Conservation (phyloP, 257 asterid genomes). For the Scutellaria galericulata region DNA sequence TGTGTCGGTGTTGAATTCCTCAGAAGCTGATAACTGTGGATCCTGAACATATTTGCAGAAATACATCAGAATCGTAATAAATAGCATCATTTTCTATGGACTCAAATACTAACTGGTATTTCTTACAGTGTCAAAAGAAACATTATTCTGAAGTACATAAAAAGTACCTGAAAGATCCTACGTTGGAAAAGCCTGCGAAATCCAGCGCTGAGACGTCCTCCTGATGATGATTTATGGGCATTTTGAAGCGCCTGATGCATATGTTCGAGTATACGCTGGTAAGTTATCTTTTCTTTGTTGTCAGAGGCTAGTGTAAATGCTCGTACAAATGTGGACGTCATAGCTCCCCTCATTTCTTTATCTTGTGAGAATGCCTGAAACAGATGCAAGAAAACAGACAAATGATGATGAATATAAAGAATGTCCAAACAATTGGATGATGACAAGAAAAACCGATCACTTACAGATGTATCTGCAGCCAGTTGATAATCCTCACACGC, state of each 20-base stretch:
- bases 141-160: not conserved
- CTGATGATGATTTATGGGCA: slow-evolving; percentile 34
- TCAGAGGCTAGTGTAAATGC: slow-evolving; percentile 46
- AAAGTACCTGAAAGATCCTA: slow-evolving; percentile 63
- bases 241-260: slow-evolving; percentile 50
- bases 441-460: slow-evolving; percentile 5
- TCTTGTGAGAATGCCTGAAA: slow-evolving; percentile 57
- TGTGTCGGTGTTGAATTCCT: slow-evolving; percentile 38
- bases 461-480: slow-evolving; percentile 79
- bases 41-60: slow-evolving; percentile 46
- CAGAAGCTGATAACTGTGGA: slow-evolving; percentile 59
- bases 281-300: slow-evolving; percentile 42
- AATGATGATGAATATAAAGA: not conserved
- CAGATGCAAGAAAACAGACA: slow-evolving; percentile 9
- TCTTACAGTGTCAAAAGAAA: slow-evolving; percentile 11
- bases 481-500: slow-evolving; percentile 82
- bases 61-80: not conserved
- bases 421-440: not conserved
- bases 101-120: not conserved
- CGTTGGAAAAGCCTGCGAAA: slow-evolving; percentile 52
- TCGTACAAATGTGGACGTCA: slow-evolving; percentile 63
- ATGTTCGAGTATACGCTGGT: slow-evolving; percentile 46
- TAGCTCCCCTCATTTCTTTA: slow-evolving; percentile 60
- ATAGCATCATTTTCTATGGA: not conserved
- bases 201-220: slow-evolving; percentile 40